These are phyloP conservation scores for Trichoderma gracile DNA, from an alignment of 2,329 filamentous ascomycete genomes.

Conservation along the genomic window DNA sequence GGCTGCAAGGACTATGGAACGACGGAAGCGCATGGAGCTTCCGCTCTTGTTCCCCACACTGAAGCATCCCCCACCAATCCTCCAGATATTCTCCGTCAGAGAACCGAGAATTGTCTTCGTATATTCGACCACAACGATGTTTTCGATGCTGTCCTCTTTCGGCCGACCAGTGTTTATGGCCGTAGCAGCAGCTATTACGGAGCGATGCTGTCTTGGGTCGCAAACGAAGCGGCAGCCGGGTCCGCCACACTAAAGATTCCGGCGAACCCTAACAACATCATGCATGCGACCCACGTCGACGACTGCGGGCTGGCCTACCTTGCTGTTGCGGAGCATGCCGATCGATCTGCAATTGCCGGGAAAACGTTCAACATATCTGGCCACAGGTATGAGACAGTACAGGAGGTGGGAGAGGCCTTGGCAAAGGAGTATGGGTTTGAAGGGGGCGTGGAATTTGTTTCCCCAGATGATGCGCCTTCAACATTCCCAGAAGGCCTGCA, in stretches of 20 bases:
- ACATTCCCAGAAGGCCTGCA: slow-evolving; percentile 26
- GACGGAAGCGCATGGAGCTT: slow-evolving; percentile 38
- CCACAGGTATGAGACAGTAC: slow-evolving; percentile 46
- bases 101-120: slow-evolving; percentile 38
- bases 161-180: slow-evolving; percentile 51
- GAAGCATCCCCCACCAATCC: slow-evolving; percentile 45
- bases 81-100: slow-evolving; percentile 32
- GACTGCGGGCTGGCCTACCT: slow-evolving; percentile 53
- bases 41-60: slow-evolving; percentile 43
- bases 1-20: slow-evolving; percentile 54
- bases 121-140: slow-evolving; percentile 42
- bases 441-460: slow-evolving; percentile 35
- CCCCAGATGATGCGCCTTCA: slow-evolving; percentile 26
- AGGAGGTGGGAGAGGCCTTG: slow-evolving; percentile 42
- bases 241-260: slow-evolving; percentile 37
- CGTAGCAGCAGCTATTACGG: slow-evolving; percentile 48
- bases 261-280: slow-evolving; percentile 40
- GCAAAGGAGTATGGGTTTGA: slow-evolving; percentile 44
- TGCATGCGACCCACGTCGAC: slow-evolving; percentile 52
- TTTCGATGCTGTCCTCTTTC: slow-evolving; percentile 47
- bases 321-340: slow-evolving; percentile 44
- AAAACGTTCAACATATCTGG: slow-evolving; percentile 51
- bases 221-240: slow-evolving; percentile 28
- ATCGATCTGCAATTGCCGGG: slow-evolving; percentile 35
- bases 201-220: slow-evolving; percentile 42